phyloP scores from a whole-genome alignment of 371 early-diverging fungal species.

The Mortierella sp. region DNA sequence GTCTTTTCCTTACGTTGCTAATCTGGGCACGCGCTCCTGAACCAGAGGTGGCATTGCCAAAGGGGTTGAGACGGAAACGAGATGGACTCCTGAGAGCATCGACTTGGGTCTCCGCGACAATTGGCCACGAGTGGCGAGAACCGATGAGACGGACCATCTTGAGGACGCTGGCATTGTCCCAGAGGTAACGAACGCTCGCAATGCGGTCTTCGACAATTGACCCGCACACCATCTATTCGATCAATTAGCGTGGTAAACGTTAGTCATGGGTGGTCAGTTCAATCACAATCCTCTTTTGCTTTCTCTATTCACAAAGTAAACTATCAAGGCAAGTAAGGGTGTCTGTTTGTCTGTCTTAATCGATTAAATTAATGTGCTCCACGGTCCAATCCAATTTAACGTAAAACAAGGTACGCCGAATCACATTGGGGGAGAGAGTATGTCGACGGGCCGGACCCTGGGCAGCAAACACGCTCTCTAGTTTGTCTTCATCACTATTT shows the following conservation, averaged over 20 bases:
- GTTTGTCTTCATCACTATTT: neutral
- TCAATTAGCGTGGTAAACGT: neutral
- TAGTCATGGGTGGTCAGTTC: neutral
- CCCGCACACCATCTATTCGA: slow-evolving; percentile 42
- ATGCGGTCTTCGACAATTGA: slow-evolving; percentile 40
- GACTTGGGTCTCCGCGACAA: slow-evolving; percentile 50
- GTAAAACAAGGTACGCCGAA: neutral
- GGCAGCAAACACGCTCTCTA: neutral
- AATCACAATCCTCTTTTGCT: neutral
- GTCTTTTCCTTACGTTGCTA: neutral
- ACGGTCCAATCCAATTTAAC: neutral
- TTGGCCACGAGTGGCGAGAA: slow-evolving; percentile 55
- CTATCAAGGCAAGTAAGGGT: neutral
- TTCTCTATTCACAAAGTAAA: no score
- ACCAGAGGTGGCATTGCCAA: slow-evolving; percentile 32
- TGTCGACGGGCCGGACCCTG: neutral
- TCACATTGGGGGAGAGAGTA: neutral
- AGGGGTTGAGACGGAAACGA: slow-evolving; percentile 55
- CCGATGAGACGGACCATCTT: slow-evolving; percentile 56
- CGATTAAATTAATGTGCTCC: neutral
- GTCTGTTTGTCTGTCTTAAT: neutral
- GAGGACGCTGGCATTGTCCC: slow-evolving; percentile 57
- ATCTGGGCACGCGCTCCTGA: slow-evolving; percentile 31
- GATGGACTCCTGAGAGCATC: slow-evolving; percentile 42
- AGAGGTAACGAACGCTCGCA: slow-evolving; percentile 53